Evolutionary conservation across 2,329 filamentous ascomycete genomes (phyloP), one percentile per base, ranked within the genome.

Genomic region (Ustulina deusta): DNA sequence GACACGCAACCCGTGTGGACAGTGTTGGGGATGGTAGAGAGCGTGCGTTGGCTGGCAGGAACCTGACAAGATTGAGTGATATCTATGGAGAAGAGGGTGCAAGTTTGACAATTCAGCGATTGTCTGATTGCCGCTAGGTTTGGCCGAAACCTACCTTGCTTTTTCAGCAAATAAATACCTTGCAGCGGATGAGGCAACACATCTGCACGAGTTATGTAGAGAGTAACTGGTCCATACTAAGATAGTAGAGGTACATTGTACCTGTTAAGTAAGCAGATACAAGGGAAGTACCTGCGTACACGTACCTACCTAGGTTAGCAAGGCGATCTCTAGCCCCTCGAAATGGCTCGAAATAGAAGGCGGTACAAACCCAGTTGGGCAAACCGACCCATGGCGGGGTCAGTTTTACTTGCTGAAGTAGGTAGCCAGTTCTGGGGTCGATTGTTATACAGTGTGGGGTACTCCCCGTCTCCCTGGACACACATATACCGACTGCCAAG

Each of bases 311-410:
- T 29, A 32, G 29, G 20, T 13, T 46, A 20, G 10, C 6, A 44
- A 44, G 40, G 40, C 10, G 17, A n/a, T 20, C 9, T 20, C 7
- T 7, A 20, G n/a, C 27, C 27, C 29, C 48, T 34, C 13, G 7
- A 51, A 52, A 20, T 34, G 15, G 27, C 27, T 34, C n/a, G 11
- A 36, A 34, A 57, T 10, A 25, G 61, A 51, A 64, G 48, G 62
- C 62, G 62, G 62, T 64, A 22, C 25, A 25, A 13, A 34, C 11
- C 20, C 40, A 42, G 25, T 55, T 56, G 22, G 22, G 22, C 52
- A 27, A 46, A 20, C 4, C 10, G 63, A 54, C 57, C 64, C 51
- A 63, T 40, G 27, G 64, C 58, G 64, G 64, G 59, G 64, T 66
- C 40, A 36, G 38, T 20, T 13, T 1, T 44, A 51, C 44, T n/a